A percentile compares a stretch with the other conserved stretches of the same genome.
Conservation (phyloP, 2,329 filamentous ascomycete species). For the Fusarium sp. region DNA sequence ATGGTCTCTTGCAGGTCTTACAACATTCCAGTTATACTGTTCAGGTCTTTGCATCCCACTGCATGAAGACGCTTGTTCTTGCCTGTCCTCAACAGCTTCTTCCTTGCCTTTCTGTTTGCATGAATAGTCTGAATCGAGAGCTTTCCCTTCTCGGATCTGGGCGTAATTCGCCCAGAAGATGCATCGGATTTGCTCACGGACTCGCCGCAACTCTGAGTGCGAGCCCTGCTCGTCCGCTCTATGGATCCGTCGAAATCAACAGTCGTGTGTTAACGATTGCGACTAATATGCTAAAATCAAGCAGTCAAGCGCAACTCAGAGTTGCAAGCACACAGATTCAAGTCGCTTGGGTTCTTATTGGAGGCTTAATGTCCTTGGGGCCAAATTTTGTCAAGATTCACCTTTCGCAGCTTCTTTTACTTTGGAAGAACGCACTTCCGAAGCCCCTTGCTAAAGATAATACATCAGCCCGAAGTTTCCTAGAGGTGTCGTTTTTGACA, state of each 20-base stretch:
- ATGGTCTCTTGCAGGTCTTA: slow-evolving; percentile 88
- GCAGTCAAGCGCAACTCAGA: slow-evolving; percentile 88
- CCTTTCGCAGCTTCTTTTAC: slow-evolving; percentile 87
- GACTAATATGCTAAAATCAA: slow-evolving; percentile 91
- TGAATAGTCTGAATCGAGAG: slow-evolving; percentile 94
- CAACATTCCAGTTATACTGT: slow-evolving; percentile 97
- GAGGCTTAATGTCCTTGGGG: slow-evolving; percentile 94
- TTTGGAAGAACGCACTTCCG: slow-evolving; percentile 98
- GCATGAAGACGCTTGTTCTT: slow-evolving; percentile 86
- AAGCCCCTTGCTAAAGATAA: slow-evolving; percentile 96
- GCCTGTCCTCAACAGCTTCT: slow-evolving; percentile 93
- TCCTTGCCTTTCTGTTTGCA: slow-evolving; percentile 91
- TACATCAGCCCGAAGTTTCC: slow-evolving; percentile 81
- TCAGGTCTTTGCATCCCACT: slow-evolving; percentile 88
- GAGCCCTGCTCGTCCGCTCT: slow-evolving; percentile 86
- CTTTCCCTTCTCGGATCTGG: slow-evolving; percentile 80
- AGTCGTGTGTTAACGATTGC: slow-evolving; percentile 91
- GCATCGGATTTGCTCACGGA: slow-evolving; percentile 91
- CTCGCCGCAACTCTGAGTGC: slow-evolving; percentile 92
- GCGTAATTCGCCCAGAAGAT: slow-evolving; percentile 83
- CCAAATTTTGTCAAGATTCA: slow-evolving; percentile 99
- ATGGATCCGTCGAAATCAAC: slow-evolving; percentile 96
- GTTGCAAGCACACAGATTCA: slow-evolving; percentile 96
- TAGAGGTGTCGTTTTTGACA: slow-evolving; percentile 92
- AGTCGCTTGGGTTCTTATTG: slow-evolving; percentile 97